A percentile compares a stretch with the other conserved stretches of the same genome.
phyloP scores from a whole-genome alignment of 345 rosid species.

The Erucastrum elatum region DNA sequence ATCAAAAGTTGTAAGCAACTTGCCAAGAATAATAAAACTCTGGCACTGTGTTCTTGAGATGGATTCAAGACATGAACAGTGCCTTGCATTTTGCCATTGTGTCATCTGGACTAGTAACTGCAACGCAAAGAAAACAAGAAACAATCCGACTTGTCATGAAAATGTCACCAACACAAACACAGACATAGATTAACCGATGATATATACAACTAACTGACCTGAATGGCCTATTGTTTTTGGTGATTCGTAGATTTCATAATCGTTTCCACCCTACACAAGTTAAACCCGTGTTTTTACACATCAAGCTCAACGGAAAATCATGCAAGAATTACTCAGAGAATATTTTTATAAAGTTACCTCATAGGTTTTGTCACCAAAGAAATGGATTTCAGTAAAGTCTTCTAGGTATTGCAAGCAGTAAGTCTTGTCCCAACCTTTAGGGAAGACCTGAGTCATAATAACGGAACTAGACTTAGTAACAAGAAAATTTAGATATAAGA shows the following conservation, averaged over 20 bases:
- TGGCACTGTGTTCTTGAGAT: constrained; percentile 13
- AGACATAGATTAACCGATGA: background rate
- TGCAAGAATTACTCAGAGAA: background rate
- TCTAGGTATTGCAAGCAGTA: constrained; percentile 88
- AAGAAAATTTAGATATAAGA: background rate
- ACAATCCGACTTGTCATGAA: background rate
- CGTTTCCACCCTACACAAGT: constrained; percentile 81
- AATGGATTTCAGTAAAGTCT: constrained; percentile 81
- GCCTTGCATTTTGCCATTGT: constrained; percentile 49
- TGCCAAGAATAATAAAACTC: constrained; percentile 15
- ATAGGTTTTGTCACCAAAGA: constrained; percentile 98
- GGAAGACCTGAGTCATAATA: constrained; percentile 69
- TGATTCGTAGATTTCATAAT: constrained; percentile 87
- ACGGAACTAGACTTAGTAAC: constrained; percentile 3
- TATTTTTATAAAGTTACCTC: constrained; percentile 47
- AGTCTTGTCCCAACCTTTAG: constrained; percentile 98
- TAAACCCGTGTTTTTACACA: background rate
- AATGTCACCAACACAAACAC: background rate
- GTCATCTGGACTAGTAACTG: constrained; percentile 82
- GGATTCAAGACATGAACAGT: constrained; percentile 40
- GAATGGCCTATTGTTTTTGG: constrained; percentile 81
- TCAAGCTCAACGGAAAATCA: background rate
- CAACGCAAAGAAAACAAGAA: constrained; percentile 38
- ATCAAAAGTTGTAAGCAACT: constrained; percentile 22
- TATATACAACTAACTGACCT: constrained; percentile 51